Evolutionary conservation across 352 stramenopile species (phyloP).

Genomic region (Globisporangium ultimum): DNA sequence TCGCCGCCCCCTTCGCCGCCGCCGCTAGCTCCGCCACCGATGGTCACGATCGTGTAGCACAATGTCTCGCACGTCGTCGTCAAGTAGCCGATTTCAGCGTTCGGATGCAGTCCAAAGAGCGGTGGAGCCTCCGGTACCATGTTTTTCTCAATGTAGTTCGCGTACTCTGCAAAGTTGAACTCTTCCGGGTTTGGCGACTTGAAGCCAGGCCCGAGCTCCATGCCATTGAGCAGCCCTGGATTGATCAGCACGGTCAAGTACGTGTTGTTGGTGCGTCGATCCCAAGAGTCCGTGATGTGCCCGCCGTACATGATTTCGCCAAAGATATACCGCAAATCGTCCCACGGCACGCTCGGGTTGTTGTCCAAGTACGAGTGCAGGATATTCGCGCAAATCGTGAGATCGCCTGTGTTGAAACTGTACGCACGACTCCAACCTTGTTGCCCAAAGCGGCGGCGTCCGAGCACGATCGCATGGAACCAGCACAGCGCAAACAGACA

Average conservation of each 20-base stretch:
- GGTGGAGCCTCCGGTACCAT: conserved; percentile 91
- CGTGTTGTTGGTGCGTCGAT: conserved; percentile 94
- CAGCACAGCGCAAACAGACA: conserved; percentile 94
- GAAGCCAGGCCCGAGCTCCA: conserved; percentile 94
- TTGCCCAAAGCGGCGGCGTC: conserved; percentile 89
- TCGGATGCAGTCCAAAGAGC: conserved; percentile 93
- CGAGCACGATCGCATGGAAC: conserved; percentile 95
- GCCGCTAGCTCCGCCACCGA: conserved; percentile 70
- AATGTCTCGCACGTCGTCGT: conserved; percentile 90
- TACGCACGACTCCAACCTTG: conserved; percentile 94
- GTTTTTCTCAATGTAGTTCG: conserved; percentile 92
- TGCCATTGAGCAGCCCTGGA: conserved; percentile 73
- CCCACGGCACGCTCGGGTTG: conserved; percentile 90
- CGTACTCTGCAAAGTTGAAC: conserved; percentile 81
- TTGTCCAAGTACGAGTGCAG: conserved; percentile 93
- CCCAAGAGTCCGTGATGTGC: conserved; percentile 95
- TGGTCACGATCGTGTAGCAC: conserved; percentile 93
- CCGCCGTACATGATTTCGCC: conserved; percentile 97
- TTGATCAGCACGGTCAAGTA: conserved; percentile 92
- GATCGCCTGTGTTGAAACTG: conserved; percentile 95
- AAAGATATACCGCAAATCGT: conserved; percentile 95
- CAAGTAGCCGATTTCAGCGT: conserved; percentile 95
- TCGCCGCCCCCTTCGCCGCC: conserved; percentile 65
- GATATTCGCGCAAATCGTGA: conserved; percentile 95
- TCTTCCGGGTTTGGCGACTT: conserved; percentile 87